Base-by-base conservation (phyloP, 169 alveolate species). In the Cryptosporidium xiaoi region DNA sequence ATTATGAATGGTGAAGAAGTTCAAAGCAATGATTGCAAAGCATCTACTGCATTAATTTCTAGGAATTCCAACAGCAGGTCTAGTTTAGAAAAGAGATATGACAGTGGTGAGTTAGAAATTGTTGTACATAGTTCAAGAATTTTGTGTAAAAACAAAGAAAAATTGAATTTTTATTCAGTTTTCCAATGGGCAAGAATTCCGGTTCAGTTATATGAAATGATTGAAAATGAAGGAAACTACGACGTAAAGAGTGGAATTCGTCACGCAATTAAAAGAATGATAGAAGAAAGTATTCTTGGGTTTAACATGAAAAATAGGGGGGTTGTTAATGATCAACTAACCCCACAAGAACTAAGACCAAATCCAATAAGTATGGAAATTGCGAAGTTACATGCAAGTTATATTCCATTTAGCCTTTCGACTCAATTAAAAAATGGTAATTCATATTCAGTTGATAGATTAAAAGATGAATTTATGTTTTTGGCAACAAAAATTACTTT, bases 151-250 rank as follows among this genome's bases (percentile, higher is more conserved):
- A 77, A 62, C 15, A 77, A 56, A 27, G 50, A 77, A n/a, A 27
- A 68, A 15, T 36, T 77, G 29, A 77, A 62, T 33, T 77, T 77
- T 40, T 77, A 77, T 27, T 13, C 87, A 44, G 87, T 77, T 6
- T 77, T 77, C 77, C 87, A 77, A 60, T 77, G 87, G 87, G 69
- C 87, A 36, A 56, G 87, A 44, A 62, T 77, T 27, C 87, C 87
- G 20, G 64, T 13, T 18, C 69, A 62, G 29, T 34, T 77, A 60
- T 77, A 77, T 56, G 87, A 77, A 77, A 77, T 77, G 69, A 77
- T 77, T 62, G 87, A 77, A 77, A 77, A 77, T 62, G 87, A 77
- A 62, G 69, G 87, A n/a, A 77, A 77, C 36, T 77, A 77, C 55
- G 87, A 77, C 44, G 87, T 77, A 18, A 77, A 77, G 15, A 77